phyloP scores from a whole-genome alignment of 1,284 basidiomycete species.

The Lignosus rhinocerotis region DNA sequence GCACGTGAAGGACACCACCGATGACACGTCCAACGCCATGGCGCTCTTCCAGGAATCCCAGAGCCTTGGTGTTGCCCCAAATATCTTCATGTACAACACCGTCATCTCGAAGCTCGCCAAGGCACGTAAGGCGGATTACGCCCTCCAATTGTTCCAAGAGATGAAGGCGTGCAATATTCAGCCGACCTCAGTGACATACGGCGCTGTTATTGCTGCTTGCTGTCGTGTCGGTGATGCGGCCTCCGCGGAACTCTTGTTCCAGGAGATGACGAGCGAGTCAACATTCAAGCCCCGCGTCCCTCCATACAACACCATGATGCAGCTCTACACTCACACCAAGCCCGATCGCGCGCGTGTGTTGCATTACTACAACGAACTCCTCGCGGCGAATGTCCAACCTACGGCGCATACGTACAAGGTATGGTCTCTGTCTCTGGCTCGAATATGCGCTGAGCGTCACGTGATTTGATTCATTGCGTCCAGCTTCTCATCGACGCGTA shows the following conservation, averaged over 20 bases:
- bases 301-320: constrained; percentile 99
- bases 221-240: constrained; percentile 89
- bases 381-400: constrained; percentile 64
- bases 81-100: constrained; percentile 92
- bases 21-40: constrained; percentile 87
- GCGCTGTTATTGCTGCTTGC: constrained; percentile 93
- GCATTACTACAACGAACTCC: constrained; percentile 77
- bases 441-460: not conserved
- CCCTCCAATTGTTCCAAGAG: constrained; percentile 81
- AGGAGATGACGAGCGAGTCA: constrained; percentile 76
- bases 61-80: constrained; percentile 68
- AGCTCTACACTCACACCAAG: constrained; percentile 89
- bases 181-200: constrained; percentile 92
- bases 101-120: constrained; percentile 93
- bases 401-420: constrained; percentile 93
- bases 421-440: constrained; percentile 20
- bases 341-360: constrained; percentile 82
- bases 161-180: constrained; percentile 72
- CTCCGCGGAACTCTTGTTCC: constrained; percentile 82
- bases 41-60: constrained; percentile 84
- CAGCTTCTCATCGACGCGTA: constrained; percentile 91
- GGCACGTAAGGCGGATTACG: constrained; percentile 88
- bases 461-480: constrained; percentile 21
- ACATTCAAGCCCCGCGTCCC: constrained; percentile 90
- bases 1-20: constrained; percentile 88